Percentiles rank a stretch among this genome's conserved stretches.
Conservation (phyloP, 2,329 filamentous ascomycete species). For the Arthroderma sp. region DNA sequence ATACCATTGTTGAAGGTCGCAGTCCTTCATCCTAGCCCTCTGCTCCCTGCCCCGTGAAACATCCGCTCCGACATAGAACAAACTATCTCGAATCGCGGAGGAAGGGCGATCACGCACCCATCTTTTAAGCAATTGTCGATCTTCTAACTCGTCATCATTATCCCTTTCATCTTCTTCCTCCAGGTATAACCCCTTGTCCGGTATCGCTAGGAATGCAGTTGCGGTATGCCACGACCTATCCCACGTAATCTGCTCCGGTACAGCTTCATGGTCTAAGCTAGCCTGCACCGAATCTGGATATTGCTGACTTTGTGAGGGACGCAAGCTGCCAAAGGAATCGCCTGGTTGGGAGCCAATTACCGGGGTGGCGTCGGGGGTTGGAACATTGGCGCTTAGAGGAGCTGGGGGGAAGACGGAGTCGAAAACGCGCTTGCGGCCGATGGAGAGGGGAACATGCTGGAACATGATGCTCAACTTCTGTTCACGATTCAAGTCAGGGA, state of each 20-base stretch:
- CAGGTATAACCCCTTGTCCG: constrained; percentile 21
- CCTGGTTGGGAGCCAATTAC: constrained; percentile 13
- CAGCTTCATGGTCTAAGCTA: constrained; percentile 3
- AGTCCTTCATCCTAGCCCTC: constrained; percentile 12
- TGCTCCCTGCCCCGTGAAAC: constrained; percentile 10
- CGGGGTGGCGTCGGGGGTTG: constrained; percentile 16
- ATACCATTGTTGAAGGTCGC: constrained; percentile 30
- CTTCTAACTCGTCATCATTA: constrained; percentile 11
- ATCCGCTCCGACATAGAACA: constrained; percentile 20
- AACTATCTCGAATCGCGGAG: constrained; percentile 19
- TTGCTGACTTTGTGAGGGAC: constrained; percentile 3
- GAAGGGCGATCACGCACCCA: constrained; percentile 21
- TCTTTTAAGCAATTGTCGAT: constrained; percentile 17
- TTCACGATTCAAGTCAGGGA: background rate
- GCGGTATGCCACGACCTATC: constrained; percentile 29
- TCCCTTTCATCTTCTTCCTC: background rate
- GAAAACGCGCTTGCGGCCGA: constrained; percentile 28
- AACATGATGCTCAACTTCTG: constrained; percentile 7
- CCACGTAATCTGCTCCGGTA: constrained; percentile 23
- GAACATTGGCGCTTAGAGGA: constrained; percentile 20
- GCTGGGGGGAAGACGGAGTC: constrained; percentile 31
- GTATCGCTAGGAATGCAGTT: constrained; percentile 27
- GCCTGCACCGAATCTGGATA: too few relatives aligned
- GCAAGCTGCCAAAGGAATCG: constrained; percentile 7
- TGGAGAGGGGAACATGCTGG: constrained; percentile 7